These are phyloP conservation scores for Ustilago xerochloae DNA, from an alignment of 1,284 basidiomycete species.

Conservation along the genomic window DNA sequence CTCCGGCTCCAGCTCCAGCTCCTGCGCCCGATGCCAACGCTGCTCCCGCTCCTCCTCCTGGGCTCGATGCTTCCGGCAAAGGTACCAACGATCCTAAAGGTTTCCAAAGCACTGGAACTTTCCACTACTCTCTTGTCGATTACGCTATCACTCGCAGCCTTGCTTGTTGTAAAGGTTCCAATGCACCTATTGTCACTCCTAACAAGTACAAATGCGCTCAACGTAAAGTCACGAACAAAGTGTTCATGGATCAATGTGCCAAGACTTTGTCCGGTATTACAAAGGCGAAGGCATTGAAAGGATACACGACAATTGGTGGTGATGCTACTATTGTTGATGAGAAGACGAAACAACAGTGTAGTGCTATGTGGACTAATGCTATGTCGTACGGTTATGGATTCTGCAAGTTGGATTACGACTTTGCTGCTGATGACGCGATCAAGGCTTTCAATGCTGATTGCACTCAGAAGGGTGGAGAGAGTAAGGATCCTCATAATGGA, in stretches of 20 bases:
- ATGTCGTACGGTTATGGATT: constrained; percentile 30
- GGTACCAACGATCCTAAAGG: constrained; percentile 28
- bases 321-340: constrained; percentile 31
- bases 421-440: constrained; percentile 10
- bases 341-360: constrained; percentile 26
- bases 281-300: constrained; percentile 8
- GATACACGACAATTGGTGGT: constrained; percentile 27
- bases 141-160: constrained; percentile 27
- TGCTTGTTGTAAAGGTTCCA: constrained; percentile 22
- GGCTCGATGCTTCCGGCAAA: constrained; percentile 2
- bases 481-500: constrained; percentile 22
- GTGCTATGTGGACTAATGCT: constrained; percentile 33
- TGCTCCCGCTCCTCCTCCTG: neutral
- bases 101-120: constrained; percentile 29
- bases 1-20: neutral
- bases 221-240: constrained; percentile 12
- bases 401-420: constrained; percentile 34
- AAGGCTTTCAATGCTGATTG: constrained; percentile 31
- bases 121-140: constrained; percentile 36
- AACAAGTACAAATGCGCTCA: constrained; percentile 30
- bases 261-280: constrained; percentile 22
- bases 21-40: neutral
- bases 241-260: constrained; percentile 35
- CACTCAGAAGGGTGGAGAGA: constrained; percentile 14
- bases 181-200: constrained; percentile 16